Conservation (phyloP, 306 rosid genomes). For the Castanea sativa region DNA sequence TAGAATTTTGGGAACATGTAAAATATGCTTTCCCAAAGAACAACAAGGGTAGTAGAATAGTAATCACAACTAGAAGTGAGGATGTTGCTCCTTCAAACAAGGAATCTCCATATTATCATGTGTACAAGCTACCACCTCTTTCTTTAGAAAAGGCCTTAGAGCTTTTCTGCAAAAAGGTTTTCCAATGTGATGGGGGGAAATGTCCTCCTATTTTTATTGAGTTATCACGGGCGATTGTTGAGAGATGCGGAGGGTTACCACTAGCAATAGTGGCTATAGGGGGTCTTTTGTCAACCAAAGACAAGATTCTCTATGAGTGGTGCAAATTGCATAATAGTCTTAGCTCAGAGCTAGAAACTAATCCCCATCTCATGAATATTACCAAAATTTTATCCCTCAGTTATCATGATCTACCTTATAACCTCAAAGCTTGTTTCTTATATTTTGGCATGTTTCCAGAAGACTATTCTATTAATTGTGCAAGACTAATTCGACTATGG, state of each 20-base stretch:
- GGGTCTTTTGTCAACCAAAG: background rate
- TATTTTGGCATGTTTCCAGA: background rate
- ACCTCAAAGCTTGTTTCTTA: background rate
- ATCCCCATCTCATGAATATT: background rate
- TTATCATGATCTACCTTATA: background rate
- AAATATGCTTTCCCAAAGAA: background rate
- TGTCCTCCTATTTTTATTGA: background rate
- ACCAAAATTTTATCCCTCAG: background rate
- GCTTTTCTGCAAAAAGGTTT: background rate
- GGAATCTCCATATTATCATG: background rate
- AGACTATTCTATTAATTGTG: background rate
- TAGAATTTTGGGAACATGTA: background rate
- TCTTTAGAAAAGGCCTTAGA: background rate
- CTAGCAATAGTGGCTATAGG: background rate
- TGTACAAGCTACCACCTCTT: background rate
- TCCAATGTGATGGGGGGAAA: background rate
- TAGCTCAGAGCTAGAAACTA: background rate
- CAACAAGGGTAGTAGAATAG: background rate
- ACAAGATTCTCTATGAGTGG: background rate
- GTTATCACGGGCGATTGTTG: background rate
- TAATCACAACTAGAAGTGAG: background rate
- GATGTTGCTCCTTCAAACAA: background rate
- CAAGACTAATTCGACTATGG: background rate
- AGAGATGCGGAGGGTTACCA: background rate
- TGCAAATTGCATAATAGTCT: background rate